These are phyloP conservation scores for Suaeda aralocaspica DNA, from an alignment of 148 eudicot species.

Conservation along the genomic window DNA sequence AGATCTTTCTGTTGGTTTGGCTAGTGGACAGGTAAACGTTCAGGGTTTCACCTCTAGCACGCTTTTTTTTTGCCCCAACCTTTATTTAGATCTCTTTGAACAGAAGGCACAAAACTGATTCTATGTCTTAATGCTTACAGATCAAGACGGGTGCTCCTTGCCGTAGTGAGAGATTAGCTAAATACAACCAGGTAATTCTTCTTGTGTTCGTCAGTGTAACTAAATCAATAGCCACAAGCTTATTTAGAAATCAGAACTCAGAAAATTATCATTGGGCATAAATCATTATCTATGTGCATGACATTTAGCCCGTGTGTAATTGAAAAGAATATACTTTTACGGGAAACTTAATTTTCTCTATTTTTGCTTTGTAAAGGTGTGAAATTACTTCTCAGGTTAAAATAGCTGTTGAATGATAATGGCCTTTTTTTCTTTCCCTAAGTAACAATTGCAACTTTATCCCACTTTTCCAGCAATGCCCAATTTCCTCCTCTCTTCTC, in stretches of 20 bases:
- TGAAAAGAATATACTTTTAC: not conserved
- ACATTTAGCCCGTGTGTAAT: not conserved
- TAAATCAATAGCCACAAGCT: not conserved
- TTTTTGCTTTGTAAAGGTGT: not conserved
- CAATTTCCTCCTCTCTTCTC: not conserved
- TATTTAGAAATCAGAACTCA: no score
- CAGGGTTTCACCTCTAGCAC: conserved; percentile 4
- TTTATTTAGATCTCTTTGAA: not conserved
- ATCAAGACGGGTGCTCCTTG: conserved; percentile 99
- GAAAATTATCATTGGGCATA: not conserved
- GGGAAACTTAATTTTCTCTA: not conserved
- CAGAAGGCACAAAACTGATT: conserved; percentile 11
- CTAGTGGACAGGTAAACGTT: conserved; percentile 84
- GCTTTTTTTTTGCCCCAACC: not conserved
- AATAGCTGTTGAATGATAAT: not conserved
- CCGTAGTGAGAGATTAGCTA: conserved; percentile 94
- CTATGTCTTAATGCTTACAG: conserved; percentile 30
- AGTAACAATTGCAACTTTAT: no score
- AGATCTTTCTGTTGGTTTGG: conserved; percentile 95
- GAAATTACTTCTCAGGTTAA: not conserved
- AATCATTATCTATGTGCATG: not conserved
- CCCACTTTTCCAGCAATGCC: not conserved
- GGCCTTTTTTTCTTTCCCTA: no score
- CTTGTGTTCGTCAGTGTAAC: not conserved
- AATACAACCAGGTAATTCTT: conserved; percentile 82